These are phyloP conservation scores for Monosporascus ibericus DNA, from an alignment of 2,329 filamentous ascomycete species.

Conservation along the genomic window DNA sequence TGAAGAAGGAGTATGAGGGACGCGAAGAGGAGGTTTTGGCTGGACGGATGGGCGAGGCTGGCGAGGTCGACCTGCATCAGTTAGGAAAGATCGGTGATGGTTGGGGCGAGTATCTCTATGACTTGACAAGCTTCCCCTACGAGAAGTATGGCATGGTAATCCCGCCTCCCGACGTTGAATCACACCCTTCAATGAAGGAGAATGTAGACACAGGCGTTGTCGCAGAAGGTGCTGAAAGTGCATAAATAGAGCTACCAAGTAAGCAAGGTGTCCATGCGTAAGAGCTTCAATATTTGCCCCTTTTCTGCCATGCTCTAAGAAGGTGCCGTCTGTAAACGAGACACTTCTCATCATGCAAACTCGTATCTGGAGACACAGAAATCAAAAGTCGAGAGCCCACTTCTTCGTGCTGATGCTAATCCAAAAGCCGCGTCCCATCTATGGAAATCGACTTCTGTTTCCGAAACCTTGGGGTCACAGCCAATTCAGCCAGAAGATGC, in stretches of 20 bases:
- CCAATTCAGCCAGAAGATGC: no score
- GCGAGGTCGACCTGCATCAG: constrained; percentile 46
- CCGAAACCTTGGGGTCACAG: no score
- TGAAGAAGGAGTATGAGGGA: constrained; percentile 70
- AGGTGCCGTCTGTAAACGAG: no score
- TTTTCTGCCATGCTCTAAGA: no score
- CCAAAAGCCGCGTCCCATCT: no score
- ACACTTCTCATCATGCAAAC: no score
- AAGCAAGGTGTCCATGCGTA: no score
- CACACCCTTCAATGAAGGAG: constrained; percentile 37
- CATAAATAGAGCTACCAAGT: background rate
- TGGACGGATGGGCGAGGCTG: constrained; percentile 67
- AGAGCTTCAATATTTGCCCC: no score
- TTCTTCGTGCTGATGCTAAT: no score
- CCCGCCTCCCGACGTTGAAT: constrained; percentile 36
- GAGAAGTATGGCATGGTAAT: constrained; percentile 53
- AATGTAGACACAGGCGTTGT: constrained; percentile 19
- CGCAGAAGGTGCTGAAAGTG: constrained; percentile 5
- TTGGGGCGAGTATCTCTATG: constrained; percentile 51
- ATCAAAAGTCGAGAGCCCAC: no score
- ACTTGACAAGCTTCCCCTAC: constrained; percentile 51
- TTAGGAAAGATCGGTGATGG: constrained; percentile 53
- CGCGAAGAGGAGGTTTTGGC: constrained; percentile 78
- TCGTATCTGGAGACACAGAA: no score
- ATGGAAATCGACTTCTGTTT: no score